These are phyloP conservation scores for Solanum chaucha DNA, from an alignment of 257 asterid genomes.

Conservation along the genomic window DNA sequence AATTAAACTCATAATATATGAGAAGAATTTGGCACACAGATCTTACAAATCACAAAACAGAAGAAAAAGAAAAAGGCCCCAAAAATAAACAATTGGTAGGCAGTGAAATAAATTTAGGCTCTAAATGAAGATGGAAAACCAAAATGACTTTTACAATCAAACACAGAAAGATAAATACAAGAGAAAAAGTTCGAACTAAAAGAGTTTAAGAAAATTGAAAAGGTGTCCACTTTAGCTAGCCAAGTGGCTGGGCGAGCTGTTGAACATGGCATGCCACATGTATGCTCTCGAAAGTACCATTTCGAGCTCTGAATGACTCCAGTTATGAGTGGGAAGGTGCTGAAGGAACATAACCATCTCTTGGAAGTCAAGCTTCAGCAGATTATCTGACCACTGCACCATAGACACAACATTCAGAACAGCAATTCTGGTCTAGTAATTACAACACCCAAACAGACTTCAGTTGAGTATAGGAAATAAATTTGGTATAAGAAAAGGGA, in stretches of 20 bases:
- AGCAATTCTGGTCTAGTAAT: neutral
- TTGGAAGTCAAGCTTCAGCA: constrained; percentile 82
- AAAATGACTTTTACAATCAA: neutral
- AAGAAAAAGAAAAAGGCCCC: neutral
- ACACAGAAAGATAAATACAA: neutral
- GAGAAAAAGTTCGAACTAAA: neutral
- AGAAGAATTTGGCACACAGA: neutral
- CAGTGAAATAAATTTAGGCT: neutral
- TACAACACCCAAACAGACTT: neutral
- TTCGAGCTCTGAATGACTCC: constrained; percentile 78
- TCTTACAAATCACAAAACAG: neutral
- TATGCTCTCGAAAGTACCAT: constrained; percentile 91
- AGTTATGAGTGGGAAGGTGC: constrained; percentile 77
- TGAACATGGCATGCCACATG: constrained; percentile 89
- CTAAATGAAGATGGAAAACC: neutral
- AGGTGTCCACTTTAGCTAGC: constrained; percentile 33
- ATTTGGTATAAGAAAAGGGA: neutral
- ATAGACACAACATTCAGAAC: neutral
- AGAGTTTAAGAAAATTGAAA: neutral
- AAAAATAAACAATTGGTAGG: too few relatives aligned
- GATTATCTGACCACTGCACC: constrained; percentile 79
- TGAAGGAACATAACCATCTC: constrained; percentile 98
- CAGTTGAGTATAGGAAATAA: neutral
- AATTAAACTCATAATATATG: neutral
- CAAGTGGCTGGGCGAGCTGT: constrained; percentile 86